Conservation (phyloP, 2,329 filamentous ascomycete genomes). For the Calonectria pteridis region DNA sequence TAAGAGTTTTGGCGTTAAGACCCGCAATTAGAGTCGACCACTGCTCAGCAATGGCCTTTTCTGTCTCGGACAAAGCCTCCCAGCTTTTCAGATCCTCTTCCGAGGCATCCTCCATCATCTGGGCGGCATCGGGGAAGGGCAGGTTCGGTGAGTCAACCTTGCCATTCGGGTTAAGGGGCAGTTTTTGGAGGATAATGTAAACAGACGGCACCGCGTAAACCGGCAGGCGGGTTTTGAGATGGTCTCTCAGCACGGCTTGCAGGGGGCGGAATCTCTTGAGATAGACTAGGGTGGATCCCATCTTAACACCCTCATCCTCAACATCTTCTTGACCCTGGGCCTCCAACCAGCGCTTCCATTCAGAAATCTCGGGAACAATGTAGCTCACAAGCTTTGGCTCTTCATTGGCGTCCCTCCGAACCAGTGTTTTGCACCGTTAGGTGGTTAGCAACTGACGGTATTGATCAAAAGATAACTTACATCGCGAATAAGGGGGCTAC, state of each 20-base stretch:
- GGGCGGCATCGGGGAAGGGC: conserved; percentile 82
- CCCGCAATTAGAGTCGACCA: conserved; percentile 80
- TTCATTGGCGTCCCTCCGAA: conserved; percentile 63
- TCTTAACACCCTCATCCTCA: conserved; percentile 63
- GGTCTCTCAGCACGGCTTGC: conserved; percentile 58
- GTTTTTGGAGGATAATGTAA: conserved; percentile 53
- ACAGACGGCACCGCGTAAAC: conserved; percentile 50
- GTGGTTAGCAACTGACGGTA: no score
- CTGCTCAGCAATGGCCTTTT: conserved; percentile 63
- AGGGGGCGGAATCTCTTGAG: conserved; percentile 60
- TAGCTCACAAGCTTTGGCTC: conserved; percentile 92
- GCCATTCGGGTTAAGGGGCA: conserved; percentile 82
- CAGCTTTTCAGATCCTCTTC: conserved; percentile 64
- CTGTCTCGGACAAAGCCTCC: conserved; percentile 52
- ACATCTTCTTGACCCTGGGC: conserved; percentile 66
- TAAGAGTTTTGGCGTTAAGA: conserved; percentile 75
- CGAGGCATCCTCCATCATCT: conserved; percentile 62
- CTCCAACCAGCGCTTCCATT: conserved; percentile 79
- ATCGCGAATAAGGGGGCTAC: conserved; percentile 82
- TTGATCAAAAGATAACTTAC: no score
- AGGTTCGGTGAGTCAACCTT: conserved; percentile 84
- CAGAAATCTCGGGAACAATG: conserved; percentile 77
- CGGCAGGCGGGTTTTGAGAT: conserved; percentile 42
- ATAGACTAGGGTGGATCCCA: conserved; percentile 58
- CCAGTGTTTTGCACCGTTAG: conserved; percentile 74